Evolutionary conservation across 129 eudicot species (phyloP).

Genomic region (Saposhnikovia divaricata): DNA sequence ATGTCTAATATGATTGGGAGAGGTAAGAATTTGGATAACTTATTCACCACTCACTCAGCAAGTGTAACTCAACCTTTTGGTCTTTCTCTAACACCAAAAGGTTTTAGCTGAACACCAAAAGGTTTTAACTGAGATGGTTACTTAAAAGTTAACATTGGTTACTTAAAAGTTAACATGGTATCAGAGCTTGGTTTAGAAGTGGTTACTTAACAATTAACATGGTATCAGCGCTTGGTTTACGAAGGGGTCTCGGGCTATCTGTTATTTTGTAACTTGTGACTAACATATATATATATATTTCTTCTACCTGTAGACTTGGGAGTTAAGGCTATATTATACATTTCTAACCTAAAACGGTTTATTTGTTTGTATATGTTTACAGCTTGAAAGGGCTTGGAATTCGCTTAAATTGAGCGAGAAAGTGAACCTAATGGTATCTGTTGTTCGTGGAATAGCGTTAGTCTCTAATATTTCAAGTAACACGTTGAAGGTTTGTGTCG

Average conservation of each 20-base stretch:
- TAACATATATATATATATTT: neutral
- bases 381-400: constrained; percentile 97
- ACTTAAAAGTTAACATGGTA: too few relatives aligned
- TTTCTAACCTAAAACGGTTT: neutral
- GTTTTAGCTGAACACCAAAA: too few relatives aligned
- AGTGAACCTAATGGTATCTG: constrained; percentile 46
- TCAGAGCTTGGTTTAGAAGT: too few relatives aligned
- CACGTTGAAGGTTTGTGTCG: constrained; percentile 39
- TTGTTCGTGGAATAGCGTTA: constrained; percentile 62
- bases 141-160: too few relatives aligned
- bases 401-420: constrained; percentile 78
- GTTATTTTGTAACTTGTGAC: neutral
- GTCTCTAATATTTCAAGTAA: constrained; percentile 40
- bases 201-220: too few relatives aligned
- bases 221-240: too few relatives aligned
- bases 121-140: too few relatives aligned
- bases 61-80: neutral
- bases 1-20: neutral
- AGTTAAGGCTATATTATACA: neutral
- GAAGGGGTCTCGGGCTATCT: too few relatives aligned
- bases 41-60: neutral
- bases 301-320: neutral
- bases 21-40: neutral
- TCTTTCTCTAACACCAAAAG: too few relatives aligned
- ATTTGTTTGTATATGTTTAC: constrained; percentile 7